Conservation (phyloP, 805 yeast genomes). For the Metschnikowia cubensis region DNA sequence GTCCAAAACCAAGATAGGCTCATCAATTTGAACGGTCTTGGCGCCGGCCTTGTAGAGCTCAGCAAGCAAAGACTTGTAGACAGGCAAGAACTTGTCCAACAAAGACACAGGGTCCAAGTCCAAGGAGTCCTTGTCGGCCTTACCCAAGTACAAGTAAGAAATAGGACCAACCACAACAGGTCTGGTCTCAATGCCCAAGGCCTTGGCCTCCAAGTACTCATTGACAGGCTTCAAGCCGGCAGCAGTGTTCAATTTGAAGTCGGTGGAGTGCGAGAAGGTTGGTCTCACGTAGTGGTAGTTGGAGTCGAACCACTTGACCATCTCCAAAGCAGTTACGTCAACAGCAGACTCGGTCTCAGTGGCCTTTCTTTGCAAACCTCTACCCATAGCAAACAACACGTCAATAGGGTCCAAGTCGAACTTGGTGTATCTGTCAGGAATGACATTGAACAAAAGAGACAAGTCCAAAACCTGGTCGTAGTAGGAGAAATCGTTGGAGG, state of each 20-base stretch:
- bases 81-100: slow-evolving; percentile 86
- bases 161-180: slow-evolving; percentile 97
- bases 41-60: slow-evolving; percentile 95
- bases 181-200: slow-evolving; percentile 91
- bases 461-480: slow-evolving; percentile 96
- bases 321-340: slow-evolving; percentile 97
- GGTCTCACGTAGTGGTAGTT: slow-evolving; percentile 99
- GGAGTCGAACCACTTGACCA: slow-evolving; percentile 99
- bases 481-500: slow-evolving; percentile 97
- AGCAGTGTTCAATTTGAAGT: slow-evolving; percentile 78
- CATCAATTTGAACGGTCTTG: slow-evolving; percentile 91
- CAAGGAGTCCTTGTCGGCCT: slow-evolving; percentile 95
- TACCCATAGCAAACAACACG: slow-evolving; percentile 97
- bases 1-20: slow-evolving; percentile 94
- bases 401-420: slow-evolving; percentile 85
- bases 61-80: slow-evolving; percentile 81
- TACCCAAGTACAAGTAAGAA: slow-evolving; percentile 91
- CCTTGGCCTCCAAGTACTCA: slow-evolving; percentile 98
- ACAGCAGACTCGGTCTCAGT: slow-evolving; percentile 83
- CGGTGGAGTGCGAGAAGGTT: slow-evolving; percentile 91
- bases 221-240: slow-evolving; percentile 91
- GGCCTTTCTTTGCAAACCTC: slow-evolving; percentile 98
- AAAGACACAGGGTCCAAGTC: slow-evolving; percentile 92
- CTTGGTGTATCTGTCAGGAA: slow-evolving; percentile 96
- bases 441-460: slow-evolving; percentile 87